These are phyloP conservation scores for Cymbopogon citratus DNA, from an alignment of 176 grass and related monocot genomes.

Conservation along the genomic window DNA sequence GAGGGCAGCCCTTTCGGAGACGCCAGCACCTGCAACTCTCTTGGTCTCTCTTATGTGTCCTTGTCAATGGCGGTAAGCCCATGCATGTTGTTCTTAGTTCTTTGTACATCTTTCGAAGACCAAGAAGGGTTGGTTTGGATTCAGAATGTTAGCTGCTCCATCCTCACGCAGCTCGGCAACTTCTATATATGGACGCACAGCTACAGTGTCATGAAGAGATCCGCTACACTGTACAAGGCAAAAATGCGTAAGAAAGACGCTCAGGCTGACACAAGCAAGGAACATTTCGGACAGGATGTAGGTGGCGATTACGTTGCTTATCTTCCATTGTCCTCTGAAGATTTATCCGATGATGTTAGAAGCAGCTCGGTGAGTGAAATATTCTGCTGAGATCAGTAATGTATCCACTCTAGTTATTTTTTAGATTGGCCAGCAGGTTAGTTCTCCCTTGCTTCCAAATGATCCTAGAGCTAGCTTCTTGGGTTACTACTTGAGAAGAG, in stretches of 20 bases:
- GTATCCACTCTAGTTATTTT: background rate
- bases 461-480: background rate
- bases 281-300: constrained; percentile 5
- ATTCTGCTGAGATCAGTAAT: background rate
- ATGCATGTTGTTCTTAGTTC: background rate
- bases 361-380: background rate
- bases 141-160: background rate
- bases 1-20: constrained; percentile 48
- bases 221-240: constrained; percentile 22
- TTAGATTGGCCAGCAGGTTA: background rate
- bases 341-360: background rate
- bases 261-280: background rate
- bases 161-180: constrained; percentile 39
- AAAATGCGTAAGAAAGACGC: background rate
- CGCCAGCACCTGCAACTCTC: constrained; percentile 30
- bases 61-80: constrained; percentile 47
- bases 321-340: constrained; percentile 21
- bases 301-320: constrained; percentile 12
- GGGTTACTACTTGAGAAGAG: background rate
- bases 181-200: constrained; percentile 57
- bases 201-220: constrained; percentile 50
- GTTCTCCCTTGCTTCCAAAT: background rate
- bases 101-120: background rate
- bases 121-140: background rate
- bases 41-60: constrained; percentile 55